These are phyloP conservation scores for Fusarium citri DNA, from an alignment of 2,329 filamentous ascomycete species.

Conservation along the genomic window DNA sequence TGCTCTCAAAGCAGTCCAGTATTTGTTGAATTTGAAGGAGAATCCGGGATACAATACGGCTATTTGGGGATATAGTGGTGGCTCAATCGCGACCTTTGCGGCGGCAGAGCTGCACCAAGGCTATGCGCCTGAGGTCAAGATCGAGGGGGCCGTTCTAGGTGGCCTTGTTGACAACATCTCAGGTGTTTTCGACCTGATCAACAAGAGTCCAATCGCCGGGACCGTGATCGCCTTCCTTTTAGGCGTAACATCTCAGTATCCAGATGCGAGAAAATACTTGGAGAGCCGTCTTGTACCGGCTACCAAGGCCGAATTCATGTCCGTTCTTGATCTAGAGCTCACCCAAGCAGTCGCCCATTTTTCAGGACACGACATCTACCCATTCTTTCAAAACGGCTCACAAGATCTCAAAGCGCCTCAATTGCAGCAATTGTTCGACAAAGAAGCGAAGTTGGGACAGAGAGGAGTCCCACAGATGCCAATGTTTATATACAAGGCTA, in stretches of 20 bases:
- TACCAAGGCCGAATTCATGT: slow-evolving; percentile 31
- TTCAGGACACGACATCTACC: slow-evolving; percentile 42
- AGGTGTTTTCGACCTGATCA: slow-evolving; percentile 13
- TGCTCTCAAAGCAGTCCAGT: slow-evolving; percentile 53
- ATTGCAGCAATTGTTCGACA: slow-evolving; percentile 41
- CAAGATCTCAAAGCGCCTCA: slow-evolving; percentile 42
- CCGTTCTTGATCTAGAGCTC: background rate
- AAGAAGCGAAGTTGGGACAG: slow-evolving; percentile 47
- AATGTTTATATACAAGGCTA: slow-evolving; percentile 63
- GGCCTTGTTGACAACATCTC: slow-evolving; percentile 38
- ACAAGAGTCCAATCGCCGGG: slow-evolving; percentile 29
- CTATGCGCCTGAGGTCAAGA: slow-evolving; percentile 29
- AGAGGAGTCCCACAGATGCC: slow-evolving; percentile 60
- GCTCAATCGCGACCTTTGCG: slow-evolving; percentile 31
- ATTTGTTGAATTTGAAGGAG: background rate
- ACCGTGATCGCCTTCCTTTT: slow-evolving; percentile 27
- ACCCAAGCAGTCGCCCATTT: slow-evolving; percentile 35
- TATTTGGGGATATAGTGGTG: slow-evolving; percentile 42
- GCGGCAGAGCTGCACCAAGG: slow-evolving; percentile 28
- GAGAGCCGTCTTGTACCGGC: slow-evolving; percentile 11
- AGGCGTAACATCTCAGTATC: slow-evolving; percentile 34
- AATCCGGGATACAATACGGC: background rate
- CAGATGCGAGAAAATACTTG: slow-evolving; percentile 23
- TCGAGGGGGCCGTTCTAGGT: slow-evolving; percentile 28
- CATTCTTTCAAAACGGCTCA: slow-evolving; percentile 46